phyloP scores from a whole-genome alignment of 2,329 filamentous ascomycete species.

The Microsporum audouinii region DNA sequence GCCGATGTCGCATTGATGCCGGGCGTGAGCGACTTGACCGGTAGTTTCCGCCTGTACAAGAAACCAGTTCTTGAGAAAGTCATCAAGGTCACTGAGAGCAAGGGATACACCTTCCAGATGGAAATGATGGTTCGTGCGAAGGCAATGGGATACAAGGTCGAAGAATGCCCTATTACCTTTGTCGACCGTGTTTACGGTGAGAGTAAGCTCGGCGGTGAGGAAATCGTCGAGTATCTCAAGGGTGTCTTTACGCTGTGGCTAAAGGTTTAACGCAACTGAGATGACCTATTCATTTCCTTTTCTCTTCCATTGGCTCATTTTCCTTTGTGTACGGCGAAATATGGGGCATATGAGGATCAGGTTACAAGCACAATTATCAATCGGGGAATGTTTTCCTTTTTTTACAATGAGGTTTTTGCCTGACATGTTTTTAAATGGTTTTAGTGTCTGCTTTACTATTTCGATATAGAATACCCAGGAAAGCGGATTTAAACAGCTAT shows the following conservation, averaged over 20 bases:
- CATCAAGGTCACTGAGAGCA: conserved; percentile 81
- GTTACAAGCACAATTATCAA: conserved; percentile 2
- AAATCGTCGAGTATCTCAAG: conserved; percentile 95
- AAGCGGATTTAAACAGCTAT: not conserved
- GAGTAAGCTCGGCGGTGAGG: conserved; percentile 83
- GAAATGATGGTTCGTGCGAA: conserved; percentile 98
- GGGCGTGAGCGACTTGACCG: conserved; percentile 89
- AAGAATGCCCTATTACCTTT: conserved; percentile 92
- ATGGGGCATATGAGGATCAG: conserved; percentile 6
- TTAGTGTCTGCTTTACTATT: not conserved
- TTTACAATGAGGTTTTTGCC: not conserved
- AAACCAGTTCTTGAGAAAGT: conserved; percentile 78
- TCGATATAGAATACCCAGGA: not conserved
- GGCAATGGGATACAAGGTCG: conserved; percentile 86
- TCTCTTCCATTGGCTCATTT: conserved; percentile 9
- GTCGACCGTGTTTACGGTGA: conserved; percentile 93
- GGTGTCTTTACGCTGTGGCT: conserved; percentile 67
- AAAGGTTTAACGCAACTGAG: conserved; percentile 47
- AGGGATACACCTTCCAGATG: conserved; percentile 99
- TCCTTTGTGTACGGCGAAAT: conserved; percentile 11
- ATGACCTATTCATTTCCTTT: conserved; percentile 7
- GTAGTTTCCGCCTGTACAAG: conserved; percentile 92
- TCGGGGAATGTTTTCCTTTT: not conserved
- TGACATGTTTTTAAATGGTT: not conserved
- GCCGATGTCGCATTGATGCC: conserved; percentile 88